Evolutionary conservation across 306 rosid species (phyloP), one percentile per base, ranked within the genome.

Genomic region (Cercis canadensis): DNA sequence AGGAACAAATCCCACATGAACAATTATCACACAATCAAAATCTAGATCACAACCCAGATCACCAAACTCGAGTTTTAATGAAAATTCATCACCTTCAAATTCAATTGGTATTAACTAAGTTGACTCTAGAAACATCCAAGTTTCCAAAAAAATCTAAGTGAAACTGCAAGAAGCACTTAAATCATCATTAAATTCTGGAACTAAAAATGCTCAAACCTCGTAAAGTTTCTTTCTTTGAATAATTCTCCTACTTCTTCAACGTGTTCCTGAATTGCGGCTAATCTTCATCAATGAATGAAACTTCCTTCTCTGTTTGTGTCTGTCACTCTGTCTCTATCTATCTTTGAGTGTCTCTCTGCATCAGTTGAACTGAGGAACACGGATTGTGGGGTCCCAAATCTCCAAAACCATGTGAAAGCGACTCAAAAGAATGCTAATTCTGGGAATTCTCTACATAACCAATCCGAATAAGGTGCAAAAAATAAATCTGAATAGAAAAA

Each of bases 341-440:
- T 11, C 24, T 36, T 72, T 52, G 37, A 15, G 57, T 8, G 41
- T 49, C 60, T 32, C 36, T 65, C 40, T 17, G 31, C 43, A 63
- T n/a, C 70, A 57, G 80, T 79, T 68, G 62, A 62, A 19, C 65
- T 21, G 37, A 56, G 7, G 77, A 19, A 85, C 85, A 81, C 78
- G 80, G 78, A 45, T 58, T 83, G 92, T 82, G 83, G 92, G 96
- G 87, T 67, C 85, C 8, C 59, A 80, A 66, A 69, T 52, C 78
- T 24, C 74, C 51, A 56, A 67, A 61, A 59, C 53, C 55, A 77
- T 56, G 67, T 64, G 90, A 82, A 65, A 70, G 60, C 73, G 83
- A 86, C 84, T 67, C 57, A 36, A 17, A 41, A 59, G 52, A 76
- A 78, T 33, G 68, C 67, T 51, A 11, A 24, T 62, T 15, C 21